Evolutionary conservation across 768 basidiomycete genomes (phyloP).

Genomic region (Rhodotorula graminis): DNA sequence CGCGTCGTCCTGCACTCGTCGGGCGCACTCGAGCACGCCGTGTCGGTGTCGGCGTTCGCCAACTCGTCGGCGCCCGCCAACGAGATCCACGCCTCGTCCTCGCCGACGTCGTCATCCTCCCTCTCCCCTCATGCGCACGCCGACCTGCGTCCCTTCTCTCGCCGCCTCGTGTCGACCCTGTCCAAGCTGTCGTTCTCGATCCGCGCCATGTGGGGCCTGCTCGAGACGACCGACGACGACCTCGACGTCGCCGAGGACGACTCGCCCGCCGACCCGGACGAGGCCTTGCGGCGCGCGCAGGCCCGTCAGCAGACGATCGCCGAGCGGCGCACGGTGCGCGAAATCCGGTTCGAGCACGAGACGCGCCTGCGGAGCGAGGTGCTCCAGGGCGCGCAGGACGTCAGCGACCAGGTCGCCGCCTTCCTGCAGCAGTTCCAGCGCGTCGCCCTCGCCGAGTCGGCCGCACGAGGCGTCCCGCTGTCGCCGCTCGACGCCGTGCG

Average conservation of each 20-base stretch:
- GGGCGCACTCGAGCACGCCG: constrained; percentile 26
- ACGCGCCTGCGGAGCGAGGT: constrained; percentile 24
- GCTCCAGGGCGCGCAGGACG: constrained; percentile 22
- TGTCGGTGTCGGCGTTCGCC: background rate
- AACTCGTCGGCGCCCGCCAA: background rate
- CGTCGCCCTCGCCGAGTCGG: background rate
- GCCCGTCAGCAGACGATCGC: constrained; percentile 14
- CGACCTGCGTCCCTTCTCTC: constrained; percentile 44
- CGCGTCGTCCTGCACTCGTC: constrained; percentile 30
- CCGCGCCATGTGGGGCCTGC: constrained; percentile 55
- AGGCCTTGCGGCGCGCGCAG: constrained; percentile 19
- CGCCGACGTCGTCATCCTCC: background rate
- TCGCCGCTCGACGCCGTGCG: background rate
- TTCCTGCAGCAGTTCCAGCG: constrained; percentile 26
- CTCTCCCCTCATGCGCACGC: constrained; percentile 26
- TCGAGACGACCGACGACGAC: constrained; percentile 28
- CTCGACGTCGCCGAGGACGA: constrained; percentile 29
- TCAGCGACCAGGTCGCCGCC: constrained; percentile 8
- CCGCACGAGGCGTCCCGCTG: background rate
- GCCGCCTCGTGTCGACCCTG: constrained; percentile 70
- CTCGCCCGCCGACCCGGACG: constrained; percentile 26
- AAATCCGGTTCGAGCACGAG: constrained; percentile 27
- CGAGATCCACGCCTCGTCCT: constrained; percentile 14
- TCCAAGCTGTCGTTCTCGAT: constrained; percentile 84
- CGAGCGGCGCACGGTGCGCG: constrained; percentile 7